Percentiles rank a stretch among this genome's conserved stretches.
Conservation (phyloP, 2,329 filamentous ascomycete genomes). For the Pyrenophora seminiperda region DNA sequence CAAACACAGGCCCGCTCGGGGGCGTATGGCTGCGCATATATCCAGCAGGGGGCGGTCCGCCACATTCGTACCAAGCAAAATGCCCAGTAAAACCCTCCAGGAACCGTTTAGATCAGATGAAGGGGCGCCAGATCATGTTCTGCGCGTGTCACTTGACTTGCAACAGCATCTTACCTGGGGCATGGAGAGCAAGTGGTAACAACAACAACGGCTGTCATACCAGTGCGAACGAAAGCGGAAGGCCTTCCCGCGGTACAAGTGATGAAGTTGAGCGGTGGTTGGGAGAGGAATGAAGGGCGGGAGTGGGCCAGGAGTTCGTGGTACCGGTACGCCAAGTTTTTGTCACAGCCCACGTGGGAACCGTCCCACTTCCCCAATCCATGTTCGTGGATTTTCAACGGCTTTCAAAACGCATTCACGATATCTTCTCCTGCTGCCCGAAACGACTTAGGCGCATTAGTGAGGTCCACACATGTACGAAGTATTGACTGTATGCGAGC, state of each 20-base stretch:
- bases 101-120: slow-evolving; percentile 1
- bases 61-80: neutral
- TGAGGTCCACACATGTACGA: neutral
- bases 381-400: slow-evolving; percentile 10
- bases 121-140: slow-evolving; percentile 3
- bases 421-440: neutral
- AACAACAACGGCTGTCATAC: slow-evolving; percentile 35
- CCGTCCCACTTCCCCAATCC: neutral
- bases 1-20: slow-evolving; percentile 9
- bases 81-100: neutral
- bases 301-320: slow-evolving; percentile 20
- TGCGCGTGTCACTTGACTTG: slow-evolving; percentile 15
- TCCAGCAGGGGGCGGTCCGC: slow-evolving; percentile 2
- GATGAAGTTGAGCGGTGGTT: slow-evolving; percentile 27
- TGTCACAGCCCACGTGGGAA: slow-evolving; percentile 29
- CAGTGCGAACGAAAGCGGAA: slow-evolving; percentile 22
- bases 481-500: neutral
- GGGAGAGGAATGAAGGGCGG: slow-evolving; percentile 26
- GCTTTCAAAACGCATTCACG: slow-evolving; percentile 6
- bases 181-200: slow-evolving; percentile 19
- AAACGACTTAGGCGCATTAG: neutral
- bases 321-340: slow-evolving; percentile 21
- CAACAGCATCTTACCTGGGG: slow-evolving; percentile 13
- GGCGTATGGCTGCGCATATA: slow-evolving; percentile 8
- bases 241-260: slow-evolving; percentile 24